Base-by-base conservation (phyloP, 331 rosid species). In the Spiraea crenata region DNA sequence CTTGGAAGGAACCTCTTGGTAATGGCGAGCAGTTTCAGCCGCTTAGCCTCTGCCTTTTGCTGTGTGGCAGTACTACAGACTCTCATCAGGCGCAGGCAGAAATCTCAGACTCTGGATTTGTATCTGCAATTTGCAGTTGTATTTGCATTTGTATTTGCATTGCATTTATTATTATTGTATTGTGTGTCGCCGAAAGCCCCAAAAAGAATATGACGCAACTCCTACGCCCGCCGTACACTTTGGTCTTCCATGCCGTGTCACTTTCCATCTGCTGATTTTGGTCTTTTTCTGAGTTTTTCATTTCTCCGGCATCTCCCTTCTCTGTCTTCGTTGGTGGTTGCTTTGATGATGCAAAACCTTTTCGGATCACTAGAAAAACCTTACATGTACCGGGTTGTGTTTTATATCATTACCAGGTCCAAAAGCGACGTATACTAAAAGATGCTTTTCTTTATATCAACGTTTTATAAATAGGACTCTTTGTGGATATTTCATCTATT, bases 121-220 rank as follows among this genome's bases (percentile, higher is more conserved):
- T 6, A 48, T 48, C 15, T 49, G 1, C 54, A 49, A 13, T 49
- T 3, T 3, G 48, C 48, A 45, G 9, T 45, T 45, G 8, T 45
- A 45, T 7, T 31, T 41, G 68, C 17, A 12, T 45, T 39, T 19
- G 37, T 57, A 57, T 6, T 39, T 19, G 37, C 66, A 57, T 6
- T 25, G 58, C 54, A 63, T 62, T 69, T 42, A 44, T 39, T 51
- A 37, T 0, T 25, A 25, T 25, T 25, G 31, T 25, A 25, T 25
- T 60, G 58, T 17, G n/a, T 69, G 75, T 50, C 58, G 31, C 31
- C 31, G 31, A 45, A 47, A 41, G 2, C 25, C 25, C 73, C 31
- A 25, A 75, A 82, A 81, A 60, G 82, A 47, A 66, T 76, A 79
- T 81, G 89, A 83, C 90, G 83, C 86, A 82, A 73, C 65, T 51